Evolutionary conservation across 1,139 yeast genomes (phyloP).

Genomic region (Taiozyma onychis): DNA sequence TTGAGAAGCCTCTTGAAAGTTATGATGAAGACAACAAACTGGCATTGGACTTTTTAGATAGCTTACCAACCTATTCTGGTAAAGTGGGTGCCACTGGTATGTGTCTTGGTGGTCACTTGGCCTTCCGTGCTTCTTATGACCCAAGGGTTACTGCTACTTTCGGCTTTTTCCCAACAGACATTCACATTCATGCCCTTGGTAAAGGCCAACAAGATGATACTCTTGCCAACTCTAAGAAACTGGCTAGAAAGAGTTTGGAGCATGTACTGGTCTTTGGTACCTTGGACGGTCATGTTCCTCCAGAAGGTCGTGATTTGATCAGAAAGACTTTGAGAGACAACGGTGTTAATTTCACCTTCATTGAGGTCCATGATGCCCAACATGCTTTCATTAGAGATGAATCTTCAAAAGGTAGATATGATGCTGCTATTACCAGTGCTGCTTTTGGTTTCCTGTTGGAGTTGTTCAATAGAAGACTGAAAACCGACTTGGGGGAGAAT

Average conservation of each 20-base stretch:
- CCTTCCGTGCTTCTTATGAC: conserved; percentile 68
- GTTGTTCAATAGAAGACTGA: conserved; percentile 63
- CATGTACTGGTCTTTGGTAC: conserved; percentile 70
- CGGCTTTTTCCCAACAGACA: conserved; percentile 79
- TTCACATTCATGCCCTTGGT: conserved; percentile 49
- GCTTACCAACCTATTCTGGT: conserved; percentile 63
- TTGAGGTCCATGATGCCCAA: conserved; percentile 75
- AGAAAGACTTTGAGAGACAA: conserved; percentile 55
- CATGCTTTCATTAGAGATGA: conserved; percentile 84
- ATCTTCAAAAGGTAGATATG: conserved; percentile 70
- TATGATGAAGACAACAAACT: conserved; percentile 72
- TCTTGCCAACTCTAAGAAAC: conserved; percentile 47
- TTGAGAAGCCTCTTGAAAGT: conserved; percentile 59
- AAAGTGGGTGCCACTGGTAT: conserved; percentile 79
- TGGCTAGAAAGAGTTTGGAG: conserved; percentile 45
- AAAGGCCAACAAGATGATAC: conserved; percentile 61
- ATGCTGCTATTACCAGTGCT: conserved; percentile 64
- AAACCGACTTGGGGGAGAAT: conserved; percentile 59
- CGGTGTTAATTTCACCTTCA: conserved; percentile 59
- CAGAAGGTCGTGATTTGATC: conserved; percentile 70
- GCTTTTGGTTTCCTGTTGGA: conserved; percentile 67
- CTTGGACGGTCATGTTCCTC: conserved; percentile 75
- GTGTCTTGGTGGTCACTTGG: conserved; percentile 85
- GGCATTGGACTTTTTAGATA: conserved; percentile 54
- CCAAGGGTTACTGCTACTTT: conserved; percentile 61